Base-by-base conservation (phyloP, 305 asterid species). In the Caryopteris hybrid region DNA sequence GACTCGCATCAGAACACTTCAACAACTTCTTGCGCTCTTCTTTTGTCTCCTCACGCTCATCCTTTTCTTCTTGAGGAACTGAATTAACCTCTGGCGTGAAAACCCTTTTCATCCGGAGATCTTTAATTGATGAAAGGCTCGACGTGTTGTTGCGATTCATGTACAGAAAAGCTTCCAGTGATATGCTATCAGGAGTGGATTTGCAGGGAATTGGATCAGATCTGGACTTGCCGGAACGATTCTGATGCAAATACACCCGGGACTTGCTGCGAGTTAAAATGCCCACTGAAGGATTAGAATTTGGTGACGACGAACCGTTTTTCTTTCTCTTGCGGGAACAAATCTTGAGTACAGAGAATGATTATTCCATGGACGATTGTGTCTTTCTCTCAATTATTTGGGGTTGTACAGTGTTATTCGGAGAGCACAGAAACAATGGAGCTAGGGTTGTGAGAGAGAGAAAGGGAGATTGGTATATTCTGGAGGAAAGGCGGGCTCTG, bases 91-190 rank as follows among this genome's bases (percentile, higher is more conserved):
- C 70, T 5, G 84, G 85, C 16, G 88, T 77, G 73, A 81, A 86
- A 12, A 90, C 79, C 77, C 95, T 74, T 1, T 80, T 80, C 48
- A 74, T 75, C 34, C 92, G 70, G 47, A 84, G 88, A 83, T 83
- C 85, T 69, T 82, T 85, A 8, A 81, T 48, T 0, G 84, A 41
- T 3, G 79, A 41, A 46, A 66, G 18, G 31, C 55, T 69, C 41
- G 74, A 70, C 58, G 52, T 48, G 21, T 53, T 41, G 67, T 21
- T 51, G 58, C 63, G 45, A 55, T 68, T 62, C 64, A 51, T 14
- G 47, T n/a, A 71, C 64, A 34, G 57, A 33, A 69, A 61, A 59
- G 67, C 61, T 18, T 55, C 79, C 29, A 10, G 50, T 9, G 81
- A 21, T 31, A 72, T 39, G 22, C 38, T 10, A 1, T 45, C 54